Evolutionary conservation across 225 moss, liverwort and hornwort species (phyloP), one percentile per base, ranked within the genome.

Genomic region (Polytrichum commune): DNA sequence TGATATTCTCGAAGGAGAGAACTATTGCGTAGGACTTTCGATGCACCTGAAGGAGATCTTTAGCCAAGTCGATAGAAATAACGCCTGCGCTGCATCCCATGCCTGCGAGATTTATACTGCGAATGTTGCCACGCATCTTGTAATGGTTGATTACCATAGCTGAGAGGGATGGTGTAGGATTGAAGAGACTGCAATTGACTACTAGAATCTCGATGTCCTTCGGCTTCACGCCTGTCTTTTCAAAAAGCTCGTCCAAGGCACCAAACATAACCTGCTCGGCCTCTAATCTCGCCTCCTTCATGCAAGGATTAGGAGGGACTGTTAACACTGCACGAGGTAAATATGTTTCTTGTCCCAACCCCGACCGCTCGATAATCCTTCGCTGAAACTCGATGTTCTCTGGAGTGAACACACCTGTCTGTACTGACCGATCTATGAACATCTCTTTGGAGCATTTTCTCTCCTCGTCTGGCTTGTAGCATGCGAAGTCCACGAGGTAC

Each of bases 41-140:
- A 28, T 90, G 76, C 62, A 89, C 82, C 71, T 94, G 93, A 27
- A 94, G 82, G 1, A 94, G 65, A 63, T 94, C 93, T 72, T 85
- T 90, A 1, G 90, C 90, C 58, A 94, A 70, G 66, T 94, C 92
- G 30, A 94, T 79, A 22, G 93, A n/a, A 60, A 93, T 91, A 38
- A 93, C 67, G 1, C 93, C 91, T 0, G 93, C 93, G 27, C 93
- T 94, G 78, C 93, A 94, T 13, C 93, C 93, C 93, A 94, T 94
- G 1, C 93, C 92, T 5, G 90, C 88, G 54, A 94, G 65, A 68
- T 87, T 94, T 18, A 87, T 57, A 25, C 91, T 90, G 35, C 73
- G 83, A 5, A 94, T 69, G 72, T 90, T 94, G 5, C 92, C 85
- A 18, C 93, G 79, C 92, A 94, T 87, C 30, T 89, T 90, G 85